Evolutionary conservation across 169 alveolate species (phyloP), one percentile per base, ranked within the genome.

Genomic region (Plasmodium adleri): DNA sequence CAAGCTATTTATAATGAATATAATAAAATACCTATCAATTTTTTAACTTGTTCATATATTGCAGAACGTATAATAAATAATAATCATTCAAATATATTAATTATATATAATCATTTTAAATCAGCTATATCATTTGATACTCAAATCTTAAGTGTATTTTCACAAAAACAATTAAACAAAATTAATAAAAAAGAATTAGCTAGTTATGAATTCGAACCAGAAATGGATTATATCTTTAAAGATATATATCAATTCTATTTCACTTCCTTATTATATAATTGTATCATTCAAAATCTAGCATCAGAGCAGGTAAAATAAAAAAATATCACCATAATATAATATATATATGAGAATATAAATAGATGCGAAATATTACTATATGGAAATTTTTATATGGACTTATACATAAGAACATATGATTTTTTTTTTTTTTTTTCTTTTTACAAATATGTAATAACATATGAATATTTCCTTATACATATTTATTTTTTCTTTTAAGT

Each of bases 91-190:
- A 93, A 94, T 49, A 71, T 95, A 32, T 43, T 74, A 9, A 92
- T 95, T 66, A 83, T 95, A 24, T 95, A 94, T 75, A 95, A 95
- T 75, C 96, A 95, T 92, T 95, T 95, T 80, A 93, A 92, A 74
- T 94, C 97, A n/a, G 97, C 95, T 49, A 95, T 95, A 39, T 87
- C 96, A 76, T 95, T 88, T 93, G 97, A 95, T 74, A 95, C 97
- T 0, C 50, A 88, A 39, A 89, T 90, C n/a, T 68, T 94, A 76
- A 93, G 92, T 60, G 93, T 94, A 20, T 78, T 92, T 49, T 89
- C 95, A n/a, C 90, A 73, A 45, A 60, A 89, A 52, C 96, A 94
- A 50, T 89, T 90, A 90, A 76, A 68, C 60, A 68, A 88, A 92
- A 91, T 93, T 94, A 89, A 80, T 88, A 91, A 93, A 88, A 71